Conservation (phyloP, 139 green algal genomes). For the Tetradesmus obliquus region DNA sequence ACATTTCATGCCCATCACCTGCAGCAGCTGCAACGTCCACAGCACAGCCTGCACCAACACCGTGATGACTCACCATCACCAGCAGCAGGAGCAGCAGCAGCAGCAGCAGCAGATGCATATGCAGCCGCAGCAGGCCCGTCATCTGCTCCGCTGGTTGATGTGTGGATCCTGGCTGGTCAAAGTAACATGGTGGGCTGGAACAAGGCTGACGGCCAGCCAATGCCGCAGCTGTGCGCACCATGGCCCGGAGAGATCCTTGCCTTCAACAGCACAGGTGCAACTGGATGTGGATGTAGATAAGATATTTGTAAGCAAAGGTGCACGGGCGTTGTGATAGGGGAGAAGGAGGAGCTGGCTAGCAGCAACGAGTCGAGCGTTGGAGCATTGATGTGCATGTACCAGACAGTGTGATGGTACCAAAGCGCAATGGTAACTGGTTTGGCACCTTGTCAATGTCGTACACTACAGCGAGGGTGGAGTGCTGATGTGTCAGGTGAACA, state of each 20-base stretch:
- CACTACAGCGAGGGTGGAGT: no score
- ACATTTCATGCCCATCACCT: background rate
- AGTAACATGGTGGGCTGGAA: conserved; percentile 27
- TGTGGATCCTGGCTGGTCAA: conserved; percentile 35
- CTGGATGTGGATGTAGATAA: background rate
- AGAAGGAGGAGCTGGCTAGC: no score
- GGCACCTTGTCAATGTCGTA: no score
- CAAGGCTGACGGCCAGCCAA: background rate
- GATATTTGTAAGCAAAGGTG: background rate
- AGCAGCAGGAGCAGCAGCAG: no score
- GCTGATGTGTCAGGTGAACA: no score
- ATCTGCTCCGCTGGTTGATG: background rate
- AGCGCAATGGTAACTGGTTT: no score
- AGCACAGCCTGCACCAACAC: background rate
- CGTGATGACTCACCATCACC: no score
- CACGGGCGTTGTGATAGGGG: background rate
- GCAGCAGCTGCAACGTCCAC: no score
- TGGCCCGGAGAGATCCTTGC: conserved; percentile 7
- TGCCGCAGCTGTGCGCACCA: background rate
- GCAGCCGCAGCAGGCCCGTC: background rate
- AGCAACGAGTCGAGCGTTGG: no score
- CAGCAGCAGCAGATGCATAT: background rate
- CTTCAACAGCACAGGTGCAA: conserved; percentile 5
- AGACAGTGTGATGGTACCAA: no score
- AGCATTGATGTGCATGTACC: no score